Evolutionary conservation across 129 eudicot genomes (phyloP).

Genomic region (Sambucus nigra): DNA sequence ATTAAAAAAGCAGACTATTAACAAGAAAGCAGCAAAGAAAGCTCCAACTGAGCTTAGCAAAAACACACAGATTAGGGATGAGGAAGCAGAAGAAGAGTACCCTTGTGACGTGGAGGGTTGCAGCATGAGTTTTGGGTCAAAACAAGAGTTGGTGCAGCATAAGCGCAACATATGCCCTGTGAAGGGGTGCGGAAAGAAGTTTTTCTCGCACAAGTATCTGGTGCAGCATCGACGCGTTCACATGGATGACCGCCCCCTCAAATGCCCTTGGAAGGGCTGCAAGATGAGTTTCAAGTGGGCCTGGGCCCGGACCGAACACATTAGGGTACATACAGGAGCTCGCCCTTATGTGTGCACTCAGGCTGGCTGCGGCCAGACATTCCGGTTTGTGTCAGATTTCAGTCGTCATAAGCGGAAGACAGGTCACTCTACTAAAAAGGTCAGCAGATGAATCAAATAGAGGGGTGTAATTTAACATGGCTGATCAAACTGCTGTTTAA

Average conservation of each 20-base stretch:
- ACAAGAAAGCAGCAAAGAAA: slow-evolving; percentile 16
- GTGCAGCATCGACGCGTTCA: slow-evolving; percentile 98
- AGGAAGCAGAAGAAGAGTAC: slow-evolving; percentile 34
- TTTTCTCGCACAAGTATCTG: slow-evolving; percentile 91
- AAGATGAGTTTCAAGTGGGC: slow-evolving; percentile 97
- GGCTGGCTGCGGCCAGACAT: slow-evolving; percentile 88
- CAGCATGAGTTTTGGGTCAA: slow-evolving; percentile 72
- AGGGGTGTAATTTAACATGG: slow-evolving; percentile 28
- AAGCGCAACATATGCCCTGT: slow-evolving; percentile 73
- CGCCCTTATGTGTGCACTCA: slow-evolving; percentile 74
- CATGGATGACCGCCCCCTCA: slow-evolving; percentile 77
- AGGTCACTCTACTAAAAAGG: slow-evolving; percentile 74
- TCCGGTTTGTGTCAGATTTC: slow-evolving; percentile 93
- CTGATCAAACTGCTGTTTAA: slow-evolving; percentile 28
- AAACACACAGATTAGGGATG: background rate
- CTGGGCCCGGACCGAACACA: slow-evolving; percentile 96
- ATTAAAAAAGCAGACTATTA: slow-evolving; percentile 14
- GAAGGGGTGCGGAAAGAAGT: slow-evolving; percentile 79
- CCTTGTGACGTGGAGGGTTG: slow-evolving; percentile 81
- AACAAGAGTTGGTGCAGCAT: slow-evolving; percentile 59
- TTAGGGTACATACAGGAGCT: slow-evolving; percentile 88
- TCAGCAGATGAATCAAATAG: slow-evolving; percentile 13
- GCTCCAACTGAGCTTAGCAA: background rate
- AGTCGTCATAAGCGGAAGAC: slow-evolving; percentile 98
- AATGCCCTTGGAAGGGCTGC: slow-evolving; percentile 99